Conservation (phyloP, 805 yeast genomes). For the Wickerhamomyces pijperi region DNA sequence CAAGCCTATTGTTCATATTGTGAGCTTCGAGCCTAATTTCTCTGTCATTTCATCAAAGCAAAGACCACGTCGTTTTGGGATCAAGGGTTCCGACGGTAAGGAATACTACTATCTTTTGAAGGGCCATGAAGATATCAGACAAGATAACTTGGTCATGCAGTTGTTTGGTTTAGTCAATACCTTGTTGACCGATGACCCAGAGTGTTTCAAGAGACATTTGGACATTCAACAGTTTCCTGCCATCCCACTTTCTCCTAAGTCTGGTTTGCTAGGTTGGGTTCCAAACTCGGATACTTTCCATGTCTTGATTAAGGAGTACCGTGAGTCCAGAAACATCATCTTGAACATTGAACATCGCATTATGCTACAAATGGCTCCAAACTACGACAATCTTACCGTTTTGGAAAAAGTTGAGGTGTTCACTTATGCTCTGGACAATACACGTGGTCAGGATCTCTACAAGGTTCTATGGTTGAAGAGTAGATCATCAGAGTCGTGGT, state of each 20-base stretch:
- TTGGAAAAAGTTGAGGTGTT: constrained; percentile 94
- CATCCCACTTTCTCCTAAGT: constrained; percentile 90
- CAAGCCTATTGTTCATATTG: constrained; percentile 62
- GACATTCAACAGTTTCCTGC: constrained; percentile 90
- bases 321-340: constrained; percentile 83
- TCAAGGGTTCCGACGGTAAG: constrained; percentile 86
- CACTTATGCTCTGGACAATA: constrained; percentile 88
- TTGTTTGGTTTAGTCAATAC: constrained; percentile 92
- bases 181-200: constrained; percentile 77
- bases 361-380: constrained; percentile 95
- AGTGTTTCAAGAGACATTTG: constrained; percentile 90
- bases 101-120: constrained; percentile 74
- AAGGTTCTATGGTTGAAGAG: constrained; percentile 95
- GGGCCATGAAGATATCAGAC: constrained; percentile 97
- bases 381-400: constrained; percentile 80
- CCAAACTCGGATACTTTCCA: constrained; percentile 96
- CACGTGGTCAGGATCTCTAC: constrained; percentile 92
- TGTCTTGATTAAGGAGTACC: constrained; percentile 79
- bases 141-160: constrained; percentile 96
- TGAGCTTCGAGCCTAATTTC: constrained; percentile 70
- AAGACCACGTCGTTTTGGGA: constrained; percentile 77
- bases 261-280: constrained; percentile 97
- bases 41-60: constrained; percentile 90
- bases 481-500: constrained; percentile 94
- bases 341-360: constrained; percentile 90